A percentile compares a stretch with the other conserved stretches of the same genome.
phyloP scores from a whole-genome alignment of 2,329 filamentous ascomycete species.

The Trichoderma koningiopsis region DNA sequence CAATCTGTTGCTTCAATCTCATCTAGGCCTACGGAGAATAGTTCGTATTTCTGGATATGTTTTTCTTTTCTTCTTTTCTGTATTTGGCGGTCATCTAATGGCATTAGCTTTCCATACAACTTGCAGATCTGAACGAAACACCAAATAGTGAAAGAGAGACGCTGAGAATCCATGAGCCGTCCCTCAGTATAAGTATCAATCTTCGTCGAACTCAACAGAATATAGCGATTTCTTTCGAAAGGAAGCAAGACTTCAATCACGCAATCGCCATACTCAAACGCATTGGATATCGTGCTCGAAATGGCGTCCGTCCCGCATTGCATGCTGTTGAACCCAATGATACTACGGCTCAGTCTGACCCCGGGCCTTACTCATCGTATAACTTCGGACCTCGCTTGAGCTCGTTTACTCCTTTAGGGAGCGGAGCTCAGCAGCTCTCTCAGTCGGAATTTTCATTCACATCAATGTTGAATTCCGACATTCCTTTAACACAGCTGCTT shows the following conservation, averaged over 20 bases:
- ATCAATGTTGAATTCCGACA: conserved; percentile 26
- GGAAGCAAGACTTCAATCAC: conserved; percentile 39
- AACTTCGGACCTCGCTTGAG: conserved; percentile 33
- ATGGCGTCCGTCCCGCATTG: neutral
- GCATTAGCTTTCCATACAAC: conserved; percentile 36
- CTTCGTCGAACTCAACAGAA: conserved; percentile 33
- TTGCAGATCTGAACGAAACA: conserved; percentile 33
- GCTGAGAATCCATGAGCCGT: conserved; percentile 31
- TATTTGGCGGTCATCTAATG: neutral
- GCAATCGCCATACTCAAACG: conserved; percentile 38
- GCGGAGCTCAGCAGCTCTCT: neutral
- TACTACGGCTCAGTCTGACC: no score
- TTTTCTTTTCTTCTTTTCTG: neutral
- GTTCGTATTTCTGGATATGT: conserved; percentile 30
- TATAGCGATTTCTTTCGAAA: conserved; percentile 35
- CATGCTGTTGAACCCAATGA: neutral
- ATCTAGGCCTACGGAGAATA: conserved; percentile 32
- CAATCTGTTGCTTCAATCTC: conserved; percentile 34
- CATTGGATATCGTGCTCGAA: conserved; percentile 35
- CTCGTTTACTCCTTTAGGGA: conserved; percentile 32
- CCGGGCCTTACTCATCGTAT: neutral
- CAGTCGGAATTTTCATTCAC: conserved; percentile 26
- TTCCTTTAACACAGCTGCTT: neutral
- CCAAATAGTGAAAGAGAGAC: conserved; percentile 26
- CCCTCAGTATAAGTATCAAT: conserved; percentile 32